These are phyloP conservation scores for Russula virescens DNA, from an alignment of 768 basidiomycete genomes.

Conservation along the genomic window DNA sequence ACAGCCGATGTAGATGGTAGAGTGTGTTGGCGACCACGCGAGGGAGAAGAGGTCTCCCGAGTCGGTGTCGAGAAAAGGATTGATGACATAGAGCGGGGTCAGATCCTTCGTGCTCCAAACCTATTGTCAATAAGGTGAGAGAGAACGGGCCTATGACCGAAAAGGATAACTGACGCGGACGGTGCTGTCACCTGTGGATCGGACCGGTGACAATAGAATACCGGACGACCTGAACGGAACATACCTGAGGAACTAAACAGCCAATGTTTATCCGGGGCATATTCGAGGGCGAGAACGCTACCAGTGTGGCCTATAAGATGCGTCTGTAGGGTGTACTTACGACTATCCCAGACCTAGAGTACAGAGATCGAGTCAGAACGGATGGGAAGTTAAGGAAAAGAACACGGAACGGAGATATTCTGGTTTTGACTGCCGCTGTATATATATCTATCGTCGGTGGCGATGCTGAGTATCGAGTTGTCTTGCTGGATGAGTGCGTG, in stretches of 20 bases:
- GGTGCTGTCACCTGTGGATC: conserved; percentile 70
- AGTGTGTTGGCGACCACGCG: conserved; percentile 62
- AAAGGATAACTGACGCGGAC: conserved; percentile 52
- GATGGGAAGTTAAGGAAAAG: background rate
- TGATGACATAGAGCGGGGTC: conserved; percentile 60
- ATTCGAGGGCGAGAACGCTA: conserved; percentile 74
- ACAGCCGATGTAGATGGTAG: conserved; percentile 80
- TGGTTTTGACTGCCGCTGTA: conserved; percentile 25
- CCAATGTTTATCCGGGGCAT: conserved; percentile 73
- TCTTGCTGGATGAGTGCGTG: conserved; percentile 17
- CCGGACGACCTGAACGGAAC: conserved; percentile 15
- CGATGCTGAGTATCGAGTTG: conserved; percentile 16
- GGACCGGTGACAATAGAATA: background rate
- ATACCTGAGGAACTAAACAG: conserved; percentile 85
- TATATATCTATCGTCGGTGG: conserved; percentile 17
- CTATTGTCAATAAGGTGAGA: conserved; percentile 34
- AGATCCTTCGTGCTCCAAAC: conserved; percentile 77
- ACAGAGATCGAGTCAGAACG: background rate
- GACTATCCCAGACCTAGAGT: conserved; percentile 78
- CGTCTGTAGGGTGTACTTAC: conserved; percentile 58
- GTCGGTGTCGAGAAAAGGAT: conserved; percentile 71
- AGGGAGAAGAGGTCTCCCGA: conserved; percentile 88
- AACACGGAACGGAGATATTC: conserved; percentile 16
- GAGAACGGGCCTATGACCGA: background rate
- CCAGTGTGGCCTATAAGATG: conserved; percentile 78